A percentile compares a stretch with the other conserved stretches of the same genome.
phyloP scores from a whole-genome alignment of 2,329 filamentous ascomycete species.

The Cordyceps tenuipes region DNA sequence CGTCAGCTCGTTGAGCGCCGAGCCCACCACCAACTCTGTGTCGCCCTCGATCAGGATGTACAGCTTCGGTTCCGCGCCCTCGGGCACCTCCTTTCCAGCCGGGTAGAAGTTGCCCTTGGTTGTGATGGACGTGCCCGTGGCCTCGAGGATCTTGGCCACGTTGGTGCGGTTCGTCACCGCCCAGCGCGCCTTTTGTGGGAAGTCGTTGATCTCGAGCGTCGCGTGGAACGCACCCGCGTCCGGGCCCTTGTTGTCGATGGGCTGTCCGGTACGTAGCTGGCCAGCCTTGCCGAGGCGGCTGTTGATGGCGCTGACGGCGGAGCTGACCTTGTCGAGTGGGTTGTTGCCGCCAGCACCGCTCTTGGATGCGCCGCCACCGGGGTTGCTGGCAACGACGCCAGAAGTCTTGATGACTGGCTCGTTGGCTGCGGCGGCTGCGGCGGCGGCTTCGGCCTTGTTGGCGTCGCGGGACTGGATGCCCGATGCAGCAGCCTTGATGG shows the following conservation, averaged over 20 bases:
- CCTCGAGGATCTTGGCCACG: slow-evolving; percentile 93
- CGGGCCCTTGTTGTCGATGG: slow-evolving; percentile 96
- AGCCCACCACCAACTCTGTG: slow-evolving; percentile 83
- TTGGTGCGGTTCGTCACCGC: slow-evolving; percentile 97
- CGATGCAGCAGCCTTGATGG: slow-evolving; percentile 55
- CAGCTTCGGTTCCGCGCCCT: slow-evolving; percentile 77
- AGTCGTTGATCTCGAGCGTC: slow-evolving; percentile 97
- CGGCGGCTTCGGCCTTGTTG: slow-evolving; percentile 32
- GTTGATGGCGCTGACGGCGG: slow-evolving; percentile 88
- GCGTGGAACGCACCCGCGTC: slow-evolving; percentile 96
- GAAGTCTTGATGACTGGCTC: slow-evolving; percentile 11
- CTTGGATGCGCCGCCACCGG: slow-evolving; percentile 37
- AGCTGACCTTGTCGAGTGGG: slow-evolving; percentile 75
- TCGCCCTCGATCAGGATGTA: slow-evolving; percentile 98
- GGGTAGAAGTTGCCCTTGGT: slow-evolving; percentile 92
- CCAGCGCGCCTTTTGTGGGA: slow-evolving; percentile 97
- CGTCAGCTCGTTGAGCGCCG: slow-evolving; percentile 84
- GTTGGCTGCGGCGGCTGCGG: slow-evolving; percentile 21
- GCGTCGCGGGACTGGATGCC: slow-evolving; percentile 46
- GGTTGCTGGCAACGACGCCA: slow-evolving; percentile 18
- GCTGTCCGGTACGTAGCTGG: slow-evolving; percentile 81
- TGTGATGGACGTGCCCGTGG: slow-evolving; percentile 91
- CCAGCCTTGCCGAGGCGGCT: slow-evolving; percentile 82
- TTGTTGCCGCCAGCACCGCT: slow-evolving; percentile 46
- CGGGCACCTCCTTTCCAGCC: slow-evolving; percentile 67